Evolutionary conservation across 306 rosid genomes (phyloP).

Genomic region (Vicia sativa): DNA sequence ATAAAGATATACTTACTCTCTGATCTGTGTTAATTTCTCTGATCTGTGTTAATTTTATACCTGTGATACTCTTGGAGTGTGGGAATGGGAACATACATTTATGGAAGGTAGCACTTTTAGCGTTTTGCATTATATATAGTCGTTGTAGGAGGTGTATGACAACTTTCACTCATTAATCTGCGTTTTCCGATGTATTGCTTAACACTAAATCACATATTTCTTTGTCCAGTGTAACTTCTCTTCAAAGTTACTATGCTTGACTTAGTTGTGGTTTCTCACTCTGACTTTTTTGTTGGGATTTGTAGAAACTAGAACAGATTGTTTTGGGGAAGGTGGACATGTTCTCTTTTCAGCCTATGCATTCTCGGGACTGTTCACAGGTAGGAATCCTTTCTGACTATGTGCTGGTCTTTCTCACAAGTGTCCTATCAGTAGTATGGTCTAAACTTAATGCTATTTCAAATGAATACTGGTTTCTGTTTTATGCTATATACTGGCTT

Average conservation of each 20-base stretch:
- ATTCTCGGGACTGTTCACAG: slow-evolving; percentile 86
- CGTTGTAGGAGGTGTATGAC: slow-evolving; percentile 1
- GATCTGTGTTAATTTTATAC: slow-evolving; percentile 15
- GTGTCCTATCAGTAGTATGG: not conserved
- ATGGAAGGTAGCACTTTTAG: not conserved
- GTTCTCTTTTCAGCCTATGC: slow-evolving; percentile 88
- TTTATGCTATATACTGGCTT: not conserved
- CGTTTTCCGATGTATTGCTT: slow-evolving; percentile 9
- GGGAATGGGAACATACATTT: slow-evolving; percentile 1
- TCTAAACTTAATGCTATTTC: slow-evolving; percentile 12
- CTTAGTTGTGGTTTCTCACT: slow-evolving; percentile 10
- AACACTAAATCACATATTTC: slow-evolving; percentile 11
- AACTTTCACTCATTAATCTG: not conserved
- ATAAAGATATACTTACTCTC: slow-evolving; percentile 3
- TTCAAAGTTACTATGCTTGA: slow-evolving; percentile 23
- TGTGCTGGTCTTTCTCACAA: not conserved
- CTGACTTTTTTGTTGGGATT: slow-evolving; percentile 23
- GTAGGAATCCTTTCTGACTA: slow-evolving; percentile 41
- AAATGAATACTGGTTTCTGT: not conserved
- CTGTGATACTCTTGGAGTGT: slow-evolving; percentile 1
- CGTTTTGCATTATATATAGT: slow-evolving; percentile 13
- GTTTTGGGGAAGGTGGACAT: slow-evolving; percentile 70
- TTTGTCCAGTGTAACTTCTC: not conserved
- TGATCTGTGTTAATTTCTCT: slow-evolving; percentile 11
- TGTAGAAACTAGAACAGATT: slow-evolving; percentile 79